Evolutionary conservation across 2,329 filamentous ascomycete species (phyloP).

Genomic region (Aschersonia sp.): DNA sequence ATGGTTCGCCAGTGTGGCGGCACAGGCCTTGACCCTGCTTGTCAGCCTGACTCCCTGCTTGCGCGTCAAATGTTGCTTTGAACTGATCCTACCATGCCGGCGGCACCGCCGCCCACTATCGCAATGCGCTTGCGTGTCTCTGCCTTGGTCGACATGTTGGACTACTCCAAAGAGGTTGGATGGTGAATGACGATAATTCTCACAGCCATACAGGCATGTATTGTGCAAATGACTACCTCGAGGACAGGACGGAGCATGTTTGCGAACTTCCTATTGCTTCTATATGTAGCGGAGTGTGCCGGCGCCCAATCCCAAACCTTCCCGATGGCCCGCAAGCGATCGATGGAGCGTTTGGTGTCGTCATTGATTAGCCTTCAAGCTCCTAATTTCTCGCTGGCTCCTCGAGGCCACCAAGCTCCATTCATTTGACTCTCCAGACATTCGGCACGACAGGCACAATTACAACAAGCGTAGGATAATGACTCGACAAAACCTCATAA

Average conservation of each 20-base stretch:
- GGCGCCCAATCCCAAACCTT: background rate
- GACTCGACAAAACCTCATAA: too few species aligned
- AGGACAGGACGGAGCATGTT: background rate
- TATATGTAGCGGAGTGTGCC: background rate
- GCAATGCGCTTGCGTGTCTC: constrained; percentile 31
- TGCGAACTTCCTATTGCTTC: background rate
- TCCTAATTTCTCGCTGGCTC: background rate
- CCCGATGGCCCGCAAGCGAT: background rate
- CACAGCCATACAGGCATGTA: background rate
- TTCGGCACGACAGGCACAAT: too few species aligned
- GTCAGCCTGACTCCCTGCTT: background rate
- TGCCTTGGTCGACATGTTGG: background rate
- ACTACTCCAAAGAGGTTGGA: background rate
- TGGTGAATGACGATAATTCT: background rate
- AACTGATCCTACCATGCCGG: constrained; percentile 35
- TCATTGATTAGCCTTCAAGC: constrained; percentile 5
- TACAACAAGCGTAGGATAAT: too few species aligned
- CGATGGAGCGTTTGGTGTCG: constrained; percentile 3
- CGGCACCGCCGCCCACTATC: constrained; percentile 47
- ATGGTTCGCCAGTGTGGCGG: constrained; percentile 50
- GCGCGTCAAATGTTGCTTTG: too few species aligned
- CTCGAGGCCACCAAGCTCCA: too few species aligned
- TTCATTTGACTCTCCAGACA: too few species aligned
- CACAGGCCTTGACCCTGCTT: constrained; percentile 36
- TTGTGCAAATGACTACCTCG: too few species aligned